These are phyloP conservation scores for Nicotiana tabacum DNA, from an alignment of 257 asterid genomes.

Conservation along the genomic window DNA sequence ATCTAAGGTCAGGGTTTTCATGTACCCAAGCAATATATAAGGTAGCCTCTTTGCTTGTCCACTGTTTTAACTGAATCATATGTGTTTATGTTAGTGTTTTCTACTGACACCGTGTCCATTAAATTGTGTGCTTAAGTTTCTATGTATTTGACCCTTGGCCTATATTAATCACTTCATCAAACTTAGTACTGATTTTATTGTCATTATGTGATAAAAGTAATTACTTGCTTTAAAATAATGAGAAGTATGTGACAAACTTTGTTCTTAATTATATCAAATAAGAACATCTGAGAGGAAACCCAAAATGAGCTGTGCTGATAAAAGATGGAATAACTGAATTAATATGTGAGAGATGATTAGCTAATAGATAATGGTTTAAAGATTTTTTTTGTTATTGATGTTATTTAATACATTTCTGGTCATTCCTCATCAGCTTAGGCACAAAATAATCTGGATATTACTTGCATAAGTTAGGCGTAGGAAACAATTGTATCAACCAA, in stretches of 20 bases:
- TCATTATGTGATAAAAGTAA: background rate
- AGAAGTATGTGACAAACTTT: too few species aligned
- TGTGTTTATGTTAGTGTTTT: too few species aligned
- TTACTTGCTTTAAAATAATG: too few species aligned
- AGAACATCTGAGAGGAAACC: background rate
- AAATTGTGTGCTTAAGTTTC: background rate
- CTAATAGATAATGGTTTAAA: background rate
- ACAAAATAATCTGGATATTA: too few species aligned
- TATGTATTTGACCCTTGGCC: background rate
- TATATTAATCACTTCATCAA: too few species aligned
- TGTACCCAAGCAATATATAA: constrained; percentile 70
- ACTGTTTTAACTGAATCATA: too few species aligned
- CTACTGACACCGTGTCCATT: too few species aligned
- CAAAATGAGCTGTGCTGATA: background rate
- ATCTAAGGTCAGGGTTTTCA: constrained; percentile 56
- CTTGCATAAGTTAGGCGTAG: background rate
- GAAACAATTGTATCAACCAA: background rate
- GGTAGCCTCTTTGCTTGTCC: constrained; percentile 8
- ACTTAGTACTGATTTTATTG: too few species aligned
- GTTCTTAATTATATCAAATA: background rate
- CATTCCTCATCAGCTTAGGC: too few species aligned
- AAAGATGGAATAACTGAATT: background rate
- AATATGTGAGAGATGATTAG: background rate
- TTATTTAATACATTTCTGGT: background rate
- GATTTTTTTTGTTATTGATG: too few species aligned